Conservation (phyloP, 139 green algal species). For the Chlamydomonas schloesseri region DNA sequence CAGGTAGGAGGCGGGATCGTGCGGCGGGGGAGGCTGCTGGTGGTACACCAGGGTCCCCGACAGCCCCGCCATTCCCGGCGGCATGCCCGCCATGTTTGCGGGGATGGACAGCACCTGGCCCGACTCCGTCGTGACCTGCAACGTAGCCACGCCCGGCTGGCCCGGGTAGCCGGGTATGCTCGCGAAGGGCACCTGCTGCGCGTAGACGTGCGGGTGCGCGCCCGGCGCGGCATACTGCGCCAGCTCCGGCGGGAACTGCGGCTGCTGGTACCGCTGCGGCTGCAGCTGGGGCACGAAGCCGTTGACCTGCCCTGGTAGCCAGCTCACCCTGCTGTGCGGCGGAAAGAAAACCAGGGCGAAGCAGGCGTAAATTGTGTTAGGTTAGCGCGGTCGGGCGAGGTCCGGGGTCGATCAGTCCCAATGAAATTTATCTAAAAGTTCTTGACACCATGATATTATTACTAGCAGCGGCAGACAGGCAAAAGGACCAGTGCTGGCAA, state of each 20-base stretch:
- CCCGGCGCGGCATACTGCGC: not conserved
- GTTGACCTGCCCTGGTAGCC: conserved; percentile 25
- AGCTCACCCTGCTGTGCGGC: conserved; percentile 1
- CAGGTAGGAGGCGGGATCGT: no score
- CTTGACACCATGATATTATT: no score
- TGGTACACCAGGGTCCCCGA: not conserved
- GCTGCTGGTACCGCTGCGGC: not conserved
- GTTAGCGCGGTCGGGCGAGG: no score
- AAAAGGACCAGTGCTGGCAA: no score
- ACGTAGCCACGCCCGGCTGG: not conserved
- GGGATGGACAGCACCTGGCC: conserved; percentile 6
- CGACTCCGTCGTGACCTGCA: not conserved
- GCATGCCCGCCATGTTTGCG: not conserved
- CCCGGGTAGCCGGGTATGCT: conserved; percentile 1
- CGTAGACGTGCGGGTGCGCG: not conserved
- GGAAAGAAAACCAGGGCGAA: not conserved
- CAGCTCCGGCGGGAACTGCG: conserved; percentile 10
- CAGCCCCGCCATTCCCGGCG: not conserved
- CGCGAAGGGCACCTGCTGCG: conserved; percentile 21
- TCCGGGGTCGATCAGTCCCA: no score
- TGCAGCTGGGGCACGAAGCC: conserved; percentile 11
- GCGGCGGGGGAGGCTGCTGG: no score
- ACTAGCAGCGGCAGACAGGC: no score
- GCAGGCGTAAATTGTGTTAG: not conserved
- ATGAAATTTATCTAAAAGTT: no score